phyloP scores from a whole-genome alignment of 2,329 filamentous ascomycete species.

The Coniochaeta pulveracea region DNA sequence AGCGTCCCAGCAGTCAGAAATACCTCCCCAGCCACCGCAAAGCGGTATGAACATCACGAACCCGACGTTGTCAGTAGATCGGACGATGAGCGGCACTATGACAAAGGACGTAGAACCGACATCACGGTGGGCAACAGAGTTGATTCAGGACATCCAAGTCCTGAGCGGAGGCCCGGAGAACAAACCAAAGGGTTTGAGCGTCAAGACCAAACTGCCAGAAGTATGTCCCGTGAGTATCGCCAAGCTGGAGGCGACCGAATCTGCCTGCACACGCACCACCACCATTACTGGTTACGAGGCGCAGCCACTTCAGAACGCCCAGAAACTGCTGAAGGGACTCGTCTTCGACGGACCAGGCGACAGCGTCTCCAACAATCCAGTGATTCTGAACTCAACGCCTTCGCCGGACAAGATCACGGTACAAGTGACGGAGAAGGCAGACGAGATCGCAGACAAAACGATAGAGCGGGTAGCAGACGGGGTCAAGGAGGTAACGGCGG shows the following conservation, averaged over 20 bases:
- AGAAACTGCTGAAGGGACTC: conserved; percentile 6
- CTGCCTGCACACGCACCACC: conserved; percentile 48
- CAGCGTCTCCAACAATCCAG: conserved; percentile 4
- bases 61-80: no score
- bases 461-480: no score
- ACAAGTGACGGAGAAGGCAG: neutral
- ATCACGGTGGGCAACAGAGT: neutral
- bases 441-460: no score
- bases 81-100: neutral
- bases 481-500: no score
- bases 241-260: conserved; percentile 13
- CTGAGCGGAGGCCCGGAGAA: neutral
- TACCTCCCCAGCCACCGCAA: no score
- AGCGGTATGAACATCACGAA: no score
- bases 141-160: neutral
- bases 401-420: neutral
- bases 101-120: neutral
- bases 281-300: conserved; percentile 45
- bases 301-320: conserved; percentile 7
- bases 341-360: conserved; percentile 9
- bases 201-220: neutral
- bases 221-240: neutral
- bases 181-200: neutral
- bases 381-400: conserved; percentile 4
- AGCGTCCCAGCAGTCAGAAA: neutral